Evolutionary conservation across 805 yeast genomes (phyloP).

Genomic region (Candida rishiriensis): DNA sequence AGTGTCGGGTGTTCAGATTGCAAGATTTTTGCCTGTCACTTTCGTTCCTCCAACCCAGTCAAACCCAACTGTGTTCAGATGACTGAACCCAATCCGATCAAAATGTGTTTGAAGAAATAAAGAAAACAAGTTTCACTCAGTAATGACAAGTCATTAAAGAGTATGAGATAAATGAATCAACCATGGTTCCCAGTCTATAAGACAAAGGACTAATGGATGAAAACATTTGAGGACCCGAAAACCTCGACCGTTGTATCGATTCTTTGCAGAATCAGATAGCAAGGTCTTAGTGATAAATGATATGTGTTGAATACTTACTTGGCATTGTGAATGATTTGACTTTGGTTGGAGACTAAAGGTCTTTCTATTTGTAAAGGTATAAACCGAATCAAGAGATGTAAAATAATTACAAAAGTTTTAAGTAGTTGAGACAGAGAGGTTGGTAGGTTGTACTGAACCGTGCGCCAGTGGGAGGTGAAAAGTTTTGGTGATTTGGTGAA

Average conservation of each 20-base stretch:
- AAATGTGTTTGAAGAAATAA: not conserved
- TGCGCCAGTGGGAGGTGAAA: too few relatives aligned
- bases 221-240: slow-evolving; percentile 17
- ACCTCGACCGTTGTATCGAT: slow-evolving; percentile 13
- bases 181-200: not conserved
- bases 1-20: slow-evolving; percentile 84
- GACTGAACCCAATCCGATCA: not conserved
- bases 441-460: too few relatives aligned
- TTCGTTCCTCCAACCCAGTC: not conserved
- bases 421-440: too few relatives aligned
- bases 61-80: not conserved
- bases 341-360: not conserved
- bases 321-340: slow-evolving; percentile 21
- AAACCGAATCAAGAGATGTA: not conserved
- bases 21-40: slow-evolving; percentile 25
- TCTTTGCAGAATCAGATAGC: not conserved
- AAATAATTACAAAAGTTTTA: not conserved
- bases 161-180: not conserved
- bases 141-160: too few relatives aligned
- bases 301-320: slow-evolving; percentile 20
- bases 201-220: not conserved
- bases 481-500: too few relatives aligned
- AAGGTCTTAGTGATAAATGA: not conserved
- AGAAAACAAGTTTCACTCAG: not conserved
- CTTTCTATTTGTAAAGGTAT: not conserved